A percentile compares a stretch with the other conserved stretches of the same genome.
Evolutionary conservation across 2,329 filamentous ascomycete genomes (phyloP).

Genomic region (Colletotrichum euphorbiae): DNA sequence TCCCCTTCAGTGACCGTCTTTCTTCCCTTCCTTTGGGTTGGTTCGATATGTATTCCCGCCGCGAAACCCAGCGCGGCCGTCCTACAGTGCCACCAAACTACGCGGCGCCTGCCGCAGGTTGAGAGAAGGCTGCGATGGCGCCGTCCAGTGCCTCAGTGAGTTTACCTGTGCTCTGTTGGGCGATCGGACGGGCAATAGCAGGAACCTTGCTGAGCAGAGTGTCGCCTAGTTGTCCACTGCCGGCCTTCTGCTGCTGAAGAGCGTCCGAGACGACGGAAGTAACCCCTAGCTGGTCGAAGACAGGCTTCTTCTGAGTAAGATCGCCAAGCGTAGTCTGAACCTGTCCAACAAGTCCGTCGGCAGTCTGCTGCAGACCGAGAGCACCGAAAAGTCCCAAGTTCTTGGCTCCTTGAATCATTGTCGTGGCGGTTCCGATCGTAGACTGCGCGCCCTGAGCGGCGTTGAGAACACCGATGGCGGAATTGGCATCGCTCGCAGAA

Average conservation of each 20-base stretch:
- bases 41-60: conserved; percentile 7
- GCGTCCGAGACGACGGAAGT: conserved; percentile 23
- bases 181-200: conserved; percentile 33
- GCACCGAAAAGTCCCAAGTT: conserved; percentile 24
- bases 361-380: conserved; percentile 35
- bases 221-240: conserved; percentile 15
- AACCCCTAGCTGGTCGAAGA: conserved; percentile 35
- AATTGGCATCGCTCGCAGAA: conserved; percentile 26
- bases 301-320: conserved; percentile 33
- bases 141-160: conserved; percentile 26
- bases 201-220: conserved; percentile 33
- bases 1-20: neutral
- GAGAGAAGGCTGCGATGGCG: conserved; percentile 24
- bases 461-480: conserved; percentile 18
- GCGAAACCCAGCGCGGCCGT: conserved; percentile 28
- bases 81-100: neutral
- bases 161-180: conserved; percentile 32
- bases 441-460: conserved; percentile 22
- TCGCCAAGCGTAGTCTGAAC: conserved; percentile 33
- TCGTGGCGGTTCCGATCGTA: neutral
- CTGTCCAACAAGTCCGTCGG: conserved; percentile 9
- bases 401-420: conserved; percentile 23
- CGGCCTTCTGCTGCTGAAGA: conserved; percentile 22
- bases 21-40: no score
- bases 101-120: neutral